Conservation (phyloP, 73 alveolate species). For the Durusdinium trenchii region DNA sequence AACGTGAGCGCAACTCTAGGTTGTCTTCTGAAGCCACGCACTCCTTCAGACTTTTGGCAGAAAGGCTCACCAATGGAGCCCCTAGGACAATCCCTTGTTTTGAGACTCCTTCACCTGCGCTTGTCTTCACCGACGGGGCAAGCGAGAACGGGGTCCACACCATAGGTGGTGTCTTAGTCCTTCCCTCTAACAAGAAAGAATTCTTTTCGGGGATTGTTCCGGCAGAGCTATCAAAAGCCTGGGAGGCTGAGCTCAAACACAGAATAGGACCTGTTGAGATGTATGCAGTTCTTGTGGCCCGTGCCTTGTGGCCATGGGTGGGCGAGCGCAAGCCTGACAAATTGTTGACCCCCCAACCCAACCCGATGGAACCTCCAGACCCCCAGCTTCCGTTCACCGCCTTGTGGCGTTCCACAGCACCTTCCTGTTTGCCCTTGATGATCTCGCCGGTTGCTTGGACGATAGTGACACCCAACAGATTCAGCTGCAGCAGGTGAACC, state of each 20-base stretch:
- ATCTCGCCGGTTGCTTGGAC: too few relatives aligned
- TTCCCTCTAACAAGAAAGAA: neutral
- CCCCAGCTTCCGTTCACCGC: too few relatives aligned
- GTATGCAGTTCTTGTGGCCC: neutral
- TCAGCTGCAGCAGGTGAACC: too few relatives aligned
- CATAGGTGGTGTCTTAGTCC: neutral
- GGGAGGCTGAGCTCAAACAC: neutral
- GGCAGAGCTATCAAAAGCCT: neutral
- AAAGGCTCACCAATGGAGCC: neutral
- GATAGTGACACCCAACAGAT: too few relatives aligned
- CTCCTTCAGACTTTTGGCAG: neutral
- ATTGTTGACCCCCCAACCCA: too few relatives aligned
- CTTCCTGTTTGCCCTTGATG: too few relatives aligned
- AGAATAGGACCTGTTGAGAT: slow-evolving; percentile 10
- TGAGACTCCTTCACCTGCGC: neutral
- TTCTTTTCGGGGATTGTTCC: slow-evolving; percentile 11
- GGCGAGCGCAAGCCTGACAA: too few relatives aligned
- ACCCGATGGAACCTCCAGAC: too few relatives aligned
- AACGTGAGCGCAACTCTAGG: too few relatives aligned
- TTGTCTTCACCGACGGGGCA: slow-evolving; percentile 38
- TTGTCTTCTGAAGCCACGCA: neutral
- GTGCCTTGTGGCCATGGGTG: neutral
- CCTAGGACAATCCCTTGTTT: neutral
- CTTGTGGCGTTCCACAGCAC: too few relatives aligned
- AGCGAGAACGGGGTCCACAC: neutral